Evolutionary conservation across 495 filamentous ascomycete genomes (phyloP).

Genomic region (Podospora australis): DNA sequence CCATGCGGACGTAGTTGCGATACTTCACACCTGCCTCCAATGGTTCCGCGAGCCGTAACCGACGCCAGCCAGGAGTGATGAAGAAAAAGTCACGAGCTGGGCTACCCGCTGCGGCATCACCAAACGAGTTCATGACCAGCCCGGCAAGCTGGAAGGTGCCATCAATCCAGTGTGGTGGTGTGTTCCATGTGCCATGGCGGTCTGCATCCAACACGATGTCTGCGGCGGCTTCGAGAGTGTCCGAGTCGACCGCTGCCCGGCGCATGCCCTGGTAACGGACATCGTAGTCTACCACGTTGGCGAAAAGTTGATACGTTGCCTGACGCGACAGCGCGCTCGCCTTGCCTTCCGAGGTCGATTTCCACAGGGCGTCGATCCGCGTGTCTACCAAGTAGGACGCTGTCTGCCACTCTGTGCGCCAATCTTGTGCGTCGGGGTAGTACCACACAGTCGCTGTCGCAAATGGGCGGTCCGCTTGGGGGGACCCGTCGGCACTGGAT

Average conservation of each 20-base stretch:
- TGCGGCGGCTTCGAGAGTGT: constrained; percentile 21
- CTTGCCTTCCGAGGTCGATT: constrained; percentile 26
- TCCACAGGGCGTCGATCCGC: constrained; percentile 30
- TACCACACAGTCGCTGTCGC: constrained; percentile 23
- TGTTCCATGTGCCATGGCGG: constrained; percentile 35
- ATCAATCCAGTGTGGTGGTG: constrained; percentile 57
- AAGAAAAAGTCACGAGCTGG: constrained; percentile 52
- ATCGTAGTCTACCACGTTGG: constrained; percentile 50
- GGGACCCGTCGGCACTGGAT: constrained; percentile 5
- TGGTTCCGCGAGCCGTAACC: constrained; percentile 48
- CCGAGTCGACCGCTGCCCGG: constrained; percentile 19
- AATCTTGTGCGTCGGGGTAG: constrained; percentile 27
- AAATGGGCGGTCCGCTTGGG: constrained; percentile 24
- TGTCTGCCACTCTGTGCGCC: constrained; percentile 33
- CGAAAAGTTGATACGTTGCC: constrained; percentile 63
- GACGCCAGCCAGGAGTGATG: constrained; percentile 60
- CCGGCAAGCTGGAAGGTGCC: constrained; percentile 50
- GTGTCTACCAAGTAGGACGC: constrained; percentile 35
- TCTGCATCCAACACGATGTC: constrained; percentile 15
- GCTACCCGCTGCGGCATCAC: constrained; percentile 45
- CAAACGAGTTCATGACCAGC: constrained; percentile 55
- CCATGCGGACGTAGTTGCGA: constrained; percentile 49
- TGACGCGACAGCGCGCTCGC: constrained; percentile 43
- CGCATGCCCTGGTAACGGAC: constrained; percentile 12
- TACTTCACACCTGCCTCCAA: constrained; percentile 41